These are phyloP conservation scores for Sclerotinia nivalis DNA, from an alignment of 2,329 filamentous ascomycete species.

Conservation along the genomic window DNA sequence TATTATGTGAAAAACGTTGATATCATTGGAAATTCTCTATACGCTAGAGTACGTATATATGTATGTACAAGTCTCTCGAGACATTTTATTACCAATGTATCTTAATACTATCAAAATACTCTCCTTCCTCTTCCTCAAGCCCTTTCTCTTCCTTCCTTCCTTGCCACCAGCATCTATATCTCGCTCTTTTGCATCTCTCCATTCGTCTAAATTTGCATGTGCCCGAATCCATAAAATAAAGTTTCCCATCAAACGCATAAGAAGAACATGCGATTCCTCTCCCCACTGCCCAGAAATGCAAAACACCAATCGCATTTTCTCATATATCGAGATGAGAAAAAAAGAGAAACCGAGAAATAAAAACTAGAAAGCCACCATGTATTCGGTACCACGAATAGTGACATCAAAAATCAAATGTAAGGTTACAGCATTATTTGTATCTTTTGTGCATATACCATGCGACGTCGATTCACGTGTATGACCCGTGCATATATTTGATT, in stretches of 20 bases:
- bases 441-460: neutral
- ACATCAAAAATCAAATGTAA: neutral
- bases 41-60: neutral
- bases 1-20: neutral
- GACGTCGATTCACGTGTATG: neutral
- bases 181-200: neutral
- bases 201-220: neutral
- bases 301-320: neutral
- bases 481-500: neutral
- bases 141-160: neutral
- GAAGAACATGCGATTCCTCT: neutral
- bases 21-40: too few relatives aligned
- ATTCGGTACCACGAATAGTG: neutral
- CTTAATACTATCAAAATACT: neutral
- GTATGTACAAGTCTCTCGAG: neutral
- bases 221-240: neutral
- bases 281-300: neutral
- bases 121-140: neutral
- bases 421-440: constrained; percentile 15
- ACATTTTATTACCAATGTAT: neutral
- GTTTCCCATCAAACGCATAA: neutral
- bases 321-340: neutral
- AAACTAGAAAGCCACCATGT: neutral
- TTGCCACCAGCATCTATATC: neutral
- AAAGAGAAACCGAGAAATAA: neutral